Conservation (phyloP, 169 alveolate genomes). For the Plasmodium inui region DNA sequence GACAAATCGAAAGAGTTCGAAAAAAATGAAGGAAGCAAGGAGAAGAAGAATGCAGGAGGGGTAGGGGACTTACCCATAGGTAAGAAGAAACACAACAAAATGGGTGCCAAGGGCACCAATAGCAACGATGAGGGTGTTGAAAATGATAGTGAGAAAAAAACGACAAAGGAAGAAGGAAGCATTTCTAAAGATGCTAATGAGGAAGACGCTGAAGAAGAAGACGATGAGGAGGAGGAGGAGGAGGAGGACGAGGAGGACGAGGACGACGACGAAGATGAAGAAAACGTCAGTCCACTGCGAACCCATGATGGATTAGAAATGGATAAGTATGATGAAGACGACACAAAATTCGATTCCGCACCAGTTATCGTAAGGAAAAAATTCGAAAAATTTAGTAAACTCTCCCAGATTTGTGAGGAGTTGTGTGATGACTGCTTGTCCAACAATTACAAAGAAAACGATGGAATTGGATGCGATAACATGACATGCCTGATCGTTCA, state of each 20-base stretch:
- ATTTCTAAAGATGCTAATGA: background rate
- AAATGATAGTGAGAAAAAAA: background rate
- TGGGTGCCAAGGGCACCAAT: background rate
- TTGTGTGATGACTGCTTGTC: slow-evolving; percentile 91
- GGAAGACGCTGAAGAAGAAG: background rate
- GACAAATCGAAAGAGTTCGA: slow-evolving; percentile 4
- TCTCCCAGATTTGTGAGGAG: slow-evolving; percentile 89
- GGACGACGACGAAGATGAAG: background rate
- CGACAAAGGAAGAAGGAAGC: background rate
- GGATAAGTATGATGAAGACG: slow-evolving; percentile 47
- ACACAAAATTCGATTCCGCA: slow-evolving; percentile 73
- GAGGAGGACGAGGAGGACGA: background rate
- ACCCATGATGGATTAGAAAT: background rate
- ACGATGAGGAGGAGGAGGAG: background rate
- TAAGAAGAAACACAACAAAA: background rate
- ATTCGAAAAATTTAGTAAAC: slow-evolving; percentile 63
- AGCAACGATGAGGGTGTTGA: background rate
- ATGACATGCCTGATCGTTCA: slow-evolving; percentile 93
- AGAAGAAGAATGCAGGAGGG: background rate
- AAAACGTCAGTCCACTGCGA: background rate
- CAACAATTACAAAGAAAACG: slow-evolving; percentile 88
- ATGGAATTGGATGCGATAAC: slow-evolving; percentile 96
- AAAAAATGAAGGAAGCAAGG: slow-evolving; percentile 18
- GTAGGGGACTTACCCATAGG: background rate
- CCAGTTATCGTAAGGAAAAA: slow-evolving; percentile 77